Evolutionary conservation across 1,284 basidiomycete species (phyloP).

Genomic region (Apiotrichum akiyoshidainum): DNA sequence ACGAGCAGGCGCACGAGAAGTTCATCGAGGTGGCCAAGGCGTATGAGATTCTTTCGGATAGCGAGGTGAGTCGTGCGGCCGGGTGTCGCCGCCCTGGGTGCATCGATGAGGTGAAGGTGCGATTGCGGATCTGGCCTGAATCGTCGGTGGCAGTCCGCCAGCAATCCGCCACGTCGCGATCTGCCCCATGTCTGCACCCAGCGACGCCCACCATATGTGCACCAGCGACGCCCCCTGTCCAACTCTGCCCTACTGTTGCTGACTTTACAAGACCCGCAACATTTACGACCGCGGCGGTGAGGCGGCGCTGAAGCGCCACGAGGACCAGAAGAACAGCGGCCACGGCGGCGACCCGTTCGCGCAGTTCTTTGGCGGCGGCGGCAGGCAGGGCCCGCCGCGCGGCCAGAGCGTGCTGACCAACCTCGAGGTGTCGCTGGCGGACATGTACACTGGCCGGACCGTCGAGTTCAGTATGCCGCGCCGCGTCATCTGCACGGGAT

Average conservation of each 20-base stretch:
- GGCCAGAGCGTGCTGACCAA: slow-evolving; percentile 81
- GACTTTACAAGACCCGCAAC: slow-evolving; percentile 65
- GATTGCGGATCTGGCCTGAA: no score
- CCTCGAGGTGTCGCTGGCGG: slow-evolving; percentile 77
- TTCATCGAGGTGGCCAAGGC: slow-evolving; percentile 88
- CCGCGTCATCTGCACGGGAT: slow-evolving; percentile 84
- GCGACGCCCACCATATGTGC: no score
- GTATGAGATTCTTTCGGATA: slow-evolving; percentile 86
- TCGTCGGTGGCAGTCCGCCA: no score
- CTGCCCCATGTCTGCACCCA: no score
- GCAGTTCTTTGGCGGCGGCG: slow-evolving; percentile 75
- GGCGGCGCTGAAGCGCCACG: slow-evolving; percentile 81
- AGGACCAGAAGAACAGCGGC: slow-evolving; percentile 60
- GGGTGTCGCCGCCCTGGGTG: no score
- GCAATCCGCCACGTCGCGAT: no score
- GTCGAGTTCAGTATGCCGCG: slow-evolving; percentile 90
- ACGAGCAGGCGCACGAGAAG: slow-evolving; percentile 71
- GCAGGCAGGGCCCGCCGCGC: slow-evolving; percentile 65
- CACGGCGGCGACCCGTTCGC: slow-evolving; percentile 91
- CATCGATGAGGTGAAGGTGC: no score
- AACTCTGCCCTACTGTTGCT: no score
- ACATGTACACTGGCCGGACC: slow-evolving; percentile 79
- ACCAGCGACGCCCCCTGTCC: slow-evolving; percentile 2
- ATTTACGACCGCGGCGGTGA: slow-evolving; percentile 92
- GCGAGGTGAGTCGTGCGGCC: slow-evolving; percentile 56